Evolutionary conservation across 2,329 filamentous ascomycete species (phyloP).

Genomic region (Penicillium sp.): DNA sequence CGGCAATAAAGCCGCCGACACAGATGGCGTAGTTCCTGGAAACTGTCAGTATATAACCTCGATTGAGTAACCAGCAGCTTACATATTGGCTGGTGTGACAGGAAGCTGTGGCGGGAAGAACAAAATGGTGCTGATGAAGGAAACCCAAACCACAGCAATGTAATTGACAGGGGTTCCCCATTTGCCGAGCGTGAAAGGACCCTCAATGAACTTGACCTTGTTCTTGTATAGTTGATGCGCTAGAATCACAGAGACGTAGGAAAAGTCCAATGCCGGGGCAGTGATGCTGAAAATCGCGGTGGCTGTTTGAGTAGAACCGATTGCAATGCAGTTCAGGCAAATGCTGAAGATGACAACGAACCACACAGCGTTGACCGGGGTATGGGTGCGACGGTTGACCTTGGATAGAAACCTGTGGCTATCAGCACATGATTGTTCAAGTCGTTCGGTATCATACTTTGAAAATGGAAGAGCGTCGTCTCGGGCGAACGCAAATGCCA

Average conservation of each 20-base stretch:
- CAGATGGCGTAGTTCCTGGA: conserved; percentile 52
- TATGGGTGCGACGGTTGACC: conserved; percentile 56
- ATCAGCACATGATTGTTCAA: neutral
- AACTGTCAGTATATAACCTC: neutral
- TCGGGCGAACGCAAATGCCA: conserved; percentile 63
- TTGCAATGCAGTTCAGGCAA: conserved; percentile 51
- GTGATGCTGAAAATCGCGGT: conserved; percentile 56
- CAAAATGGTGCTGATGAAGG: conserved; percentile 63
- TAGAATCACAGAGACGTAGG: conserved; percentile 62
- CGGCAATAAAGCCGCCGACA: conserved; percentile 48
- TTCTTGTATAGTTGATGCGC: conserved; percentile 57
- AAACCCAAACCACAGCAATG: conserved; percentile 61
- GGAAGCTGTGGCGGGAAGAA: conserved; percentile 54
- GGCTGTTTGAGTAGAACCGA: conserved; percentile 46
- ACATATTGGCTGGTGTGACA: conserved; percentile 53
- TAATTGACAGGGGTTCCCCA: conserved; percentile 59
- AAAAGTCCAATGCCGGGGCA: conserved; percentile 54
- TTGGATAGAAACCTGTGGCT: conserved; percentile 51
- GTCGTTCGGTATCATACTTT: conserved; percentile 36
- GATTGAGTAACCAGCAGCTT: conserved; percentile 5
- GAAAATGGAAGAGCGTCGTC: conserved; percentile 64
- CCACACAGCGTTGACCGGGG: conserved; percentile 65
- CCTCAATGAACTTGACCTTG: conserved; percentile 56
- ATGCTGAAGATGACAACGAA: conserved; percentile 61
- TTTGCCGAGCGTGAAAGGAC: conserved; percentile 58